Evolutionary conservation across 345 rosid species (phyloP).

Genomic region (Syzygium aqueum): DNA sequence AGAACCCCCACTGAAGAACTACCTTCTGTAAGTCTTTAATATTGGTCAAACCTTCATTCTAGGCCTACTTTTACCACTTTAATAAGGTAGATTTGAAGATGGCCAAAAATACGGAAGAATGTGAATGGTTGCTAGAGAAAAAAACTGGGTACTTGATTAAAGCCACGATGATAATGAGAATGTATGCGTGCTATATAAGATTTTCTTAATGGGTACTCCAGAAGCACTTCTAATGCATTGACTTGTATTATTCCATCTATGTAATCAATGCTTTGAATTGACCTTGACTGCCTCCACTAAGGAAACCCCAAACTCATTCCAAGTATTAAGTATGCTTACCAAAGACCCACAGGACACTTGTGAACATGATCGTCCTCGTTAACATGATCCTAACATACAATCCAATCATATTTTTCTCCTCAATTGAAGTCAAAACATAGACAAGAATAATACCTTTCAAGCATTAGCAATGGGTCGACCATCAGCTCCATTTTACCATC

Average conservation of each 20-base stretch:
- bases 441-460: conserved; percentile 59
- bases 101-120: not conserved
- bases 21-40: not conserved
- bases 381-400: not conserved
- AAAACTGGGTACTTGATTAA: not conserved
- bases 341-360: not conserved
- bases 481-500: conserved; percentile 98
- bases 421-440: not conserved
- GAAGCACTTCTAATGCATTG: not conserved
- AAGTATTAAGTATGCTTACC: not conserved
- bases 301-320: not conserved
- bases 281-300: not conserved
- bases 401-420: not conserved
- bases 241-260: not conserved
- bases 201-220: not conserved
- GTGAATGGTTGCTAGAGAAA: not conserved
- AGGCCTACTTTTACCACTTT: not conserved
- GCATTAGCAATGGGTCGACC: conserved; percentile 77
- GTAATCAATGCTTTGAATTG: not conserved
- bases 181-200: not conserved
- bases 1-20: not conserved
- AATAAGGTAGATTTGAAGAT: not conserved
- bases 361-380: not conserved
- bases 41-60: not conserved
- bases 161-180: not conserved